Evolutionary conservation across 345 rosid species (phyloP).

Genomic region (Eucalyptus shirleyi): DNA sequence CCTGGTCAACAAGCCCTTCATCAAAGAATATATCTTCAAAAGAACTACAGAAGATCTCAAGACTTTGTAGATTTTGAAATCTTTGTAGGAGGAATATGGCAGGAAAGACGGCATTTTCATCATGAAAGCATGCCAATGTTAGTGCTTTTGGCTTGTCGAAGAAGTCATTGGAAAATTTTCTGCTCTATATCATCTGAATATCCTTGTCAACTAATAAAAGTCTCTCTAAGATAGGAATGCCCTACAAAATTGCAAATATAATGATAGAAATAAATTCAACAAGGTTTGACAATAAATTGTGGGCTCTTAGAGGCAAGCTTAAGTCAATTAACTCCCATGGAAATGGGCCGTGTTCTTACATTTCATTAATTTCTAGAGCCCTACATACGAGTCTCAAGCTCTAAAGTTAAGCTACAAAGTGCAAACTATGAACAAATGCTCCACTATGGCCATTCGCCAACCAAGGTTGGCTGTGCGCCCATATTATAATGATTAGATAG

Average conservation of each 20-base stretch:
- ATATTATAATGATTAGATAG: too few species aligned
- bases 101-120: neutral
- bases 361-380: neutral
- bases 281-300: fast-evolving
- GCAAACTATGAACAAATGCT: too few species aligned
- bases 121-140: neutral
- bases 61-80: fast-evolving
- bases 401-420: too few species aligned
- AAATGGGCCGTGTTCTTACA: fast-evolving
- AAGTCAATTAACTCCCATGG: neutral
- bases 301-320: too few species aligned
- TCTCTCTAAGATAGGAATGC: neutral
- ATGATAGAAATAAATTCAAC: neutral
- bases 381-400: neutral
- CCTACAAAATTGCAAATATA: neutral
- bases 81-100: neutral
- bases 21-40: neutral
- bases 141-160: neutral
- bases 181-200: fast-evolving
- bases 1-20: fast-evolving
- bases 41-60: neutral
- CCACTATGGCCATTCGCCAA: too few species aligned
- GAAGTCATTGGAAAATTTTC: neutral
- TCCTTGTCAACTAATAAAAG: neutral
- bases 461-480: too few species aligned